phyloP scores from a whole-genome alignment of 1,284 basidiomycete species.

The Cutaneotrichosporon arboriforme region DNA sequence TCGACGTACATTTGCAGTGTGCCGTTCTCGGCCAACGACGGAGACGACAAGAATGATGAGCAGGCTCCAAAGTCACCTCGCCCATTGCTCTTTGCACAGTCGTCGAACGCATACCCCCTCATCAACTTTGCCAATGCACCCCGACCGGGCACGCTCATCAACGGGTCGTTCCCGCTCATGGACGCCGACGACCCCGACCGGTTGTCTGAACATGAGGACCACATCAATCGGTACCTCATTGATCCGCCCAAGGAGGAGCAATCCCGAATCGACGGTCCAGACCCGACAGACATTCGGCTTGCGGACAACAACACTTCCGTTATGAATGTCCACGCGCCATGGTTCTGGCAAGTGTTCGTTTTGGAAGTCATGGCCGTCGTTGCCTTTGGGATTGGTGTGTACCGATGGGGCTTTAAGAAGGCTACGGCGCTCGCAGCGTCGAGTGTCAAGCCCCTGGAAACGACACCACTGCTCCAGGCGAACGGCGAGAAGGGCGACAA shows the following conservation, averaged over 20 bases:
- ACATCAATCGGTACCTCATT: slow-evolving; percentile 22
- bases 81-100: slow-evolving; percentile 41
- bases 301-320: background rate
- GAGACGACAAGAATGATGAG: background rate
- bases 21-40: slow-evolving; percentile 19
- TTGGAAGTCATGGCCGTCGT: slow-evolving; percentile 15
- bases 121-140: slow-evolving; percentile 35
- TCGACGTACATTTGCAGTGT: slow-evolving; percentile 42
- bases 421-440: slow-evolving; percentile 16
- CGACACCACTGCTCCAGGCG: background rate
- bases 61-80: slow-evolving; percentile 1
- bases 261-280: background rate
- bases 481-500: background rate
- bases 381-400: slow-evolving; percentile 17
- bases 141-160: slow-evolving; percentile 33
- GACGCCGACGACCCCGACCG: slow-evolving; percentile 33
- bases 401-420: slow-evolving; percentile 17
- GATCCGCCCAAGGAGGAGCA: slow-evolving; percentile 31
- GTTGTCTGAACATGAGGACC: slow-evolving; percentile 26
- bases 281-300: background rate
- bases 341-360: background rate
- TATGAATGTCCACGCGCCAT: background rate
- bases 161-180: slow-evolving; percentile 38
- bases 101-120: slow-evolving; percentile 42
- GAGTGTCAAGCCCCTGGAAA: slow-evolving; percentile 1